A percentile compares a stretch with the other conserved stretches of the same genome.
These are phyloP conservation scores for Ceratobasidium sp. DNA, from an alignment of 1,284 basidiomycete species.

Conservation along the genomic window DNA sequence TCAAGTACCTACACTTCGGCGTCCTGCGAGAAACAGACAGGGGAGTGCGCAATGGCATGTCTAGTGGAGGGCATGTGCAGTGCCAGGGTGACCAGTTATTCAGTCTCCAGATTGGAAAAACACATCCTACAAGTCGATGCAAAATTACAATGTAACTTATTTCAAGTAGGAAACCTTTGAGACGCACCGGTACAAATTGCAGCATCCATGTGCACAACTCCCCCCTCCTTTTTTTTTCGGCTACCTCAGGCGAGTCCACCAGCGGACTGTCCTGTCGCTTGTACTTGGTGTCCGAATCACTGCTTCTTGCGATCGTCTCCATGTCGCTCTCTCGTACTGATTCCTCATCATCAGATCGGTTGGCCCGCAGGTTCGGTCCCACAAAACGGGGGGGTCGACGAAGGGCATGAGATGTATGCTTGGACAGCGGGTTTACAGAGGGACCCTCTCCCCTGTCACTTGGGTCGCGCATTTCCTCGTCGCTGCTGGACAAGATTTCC, in stretches of 20 bases:
- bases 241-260: not conserved
- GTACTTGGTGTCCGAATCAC: constrained; percentile 42
- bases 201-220: not conserved
- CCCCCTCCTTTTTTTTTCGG: not conserved
- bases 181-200: constrained; percentile 16
- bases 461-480: not conserved
- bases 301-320: constrained; percentile 9
- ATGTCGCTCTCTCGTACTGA: constrained; percentile 23
- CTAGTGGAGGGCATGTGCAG: constrained; percentile 11
- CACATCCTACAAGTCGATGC: not conserved
- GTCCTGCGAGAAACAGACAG: not conserved
- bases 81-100: constrained; percentile 18
- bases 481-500: not conserved
- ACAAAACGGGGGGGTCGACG: not conserved
- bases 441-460: not conserved
- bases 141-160: not conserved
- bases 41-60: not conserved
- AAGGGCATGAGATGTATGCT: not conserved
- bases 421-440: not conserved
- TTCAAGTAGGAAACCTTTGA: no score
- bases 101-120: not conserved
- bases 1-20: constrained; percentile 5
- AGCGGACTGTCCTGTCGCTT: not conserved
- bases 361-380: no score
- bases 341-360: constrained; percentile 19